Evolutionary conservation across 129 eudicot genomes (phyloP), one percentile per base, ranked within the genome.

Genomic region (Tanacetum coccineum): DNA sequence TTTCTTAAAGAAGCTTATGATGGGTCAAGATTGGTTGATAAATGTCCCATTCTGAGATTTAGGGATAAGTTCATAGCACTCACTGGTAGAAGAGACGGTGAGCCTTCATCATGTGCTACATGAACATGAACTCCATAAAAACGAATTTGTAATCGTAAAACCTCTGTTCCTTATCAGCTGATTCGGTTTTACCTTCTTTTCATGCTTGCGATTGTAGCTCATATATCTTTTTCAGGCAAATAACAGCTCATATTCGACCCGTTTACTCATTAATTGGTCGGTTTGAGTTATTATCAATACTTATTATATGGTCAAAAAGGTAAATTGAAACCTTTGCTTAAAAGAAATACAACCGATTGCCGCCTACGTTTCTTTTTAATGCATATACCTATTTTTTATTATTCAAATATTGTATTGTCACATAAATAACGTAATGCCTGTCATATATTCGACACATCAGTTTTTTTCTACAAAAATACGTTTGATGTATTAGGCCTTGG

Each of bases 1-100:
- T 64, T 93, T 72, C 85, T 92, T 64, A 92, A 92, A 80, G 95
- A 88, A 82, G 95, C 85, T 68, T 92, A 92, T 82, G 89, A 84
- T 73, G 98, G 98, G 17, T 77, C 96, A 52, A 80, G 71, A 52
- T 78, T 92, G 60, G 65, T 88, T 59, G 75, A 84, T 40, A 85
- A 84, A 76, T 92, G 96, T 53, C 96, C 90, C 1, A 55, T 80
- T 28, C 25, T 86, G 77, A 69, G 36, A 32, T 88, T 80, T 76
- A 78, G 88, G 74, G 96, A 84, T 28, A 81, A 82, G 46, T 86
- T 86, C 74, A 30, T 88, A 32, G 83, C 76, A 58, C 89, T 88
- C 20, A 72, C 74, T 13, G 96, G 96, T 66, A 82, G 95, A 70
- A 67, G 77, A 60, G 94, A 83, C 25, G 19, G 70, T 58, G 82